Evolutionary conservation across 768 basidiomycete genomes (phyloP).

Genomic region (Kwoniella heveanensis): DNA sequence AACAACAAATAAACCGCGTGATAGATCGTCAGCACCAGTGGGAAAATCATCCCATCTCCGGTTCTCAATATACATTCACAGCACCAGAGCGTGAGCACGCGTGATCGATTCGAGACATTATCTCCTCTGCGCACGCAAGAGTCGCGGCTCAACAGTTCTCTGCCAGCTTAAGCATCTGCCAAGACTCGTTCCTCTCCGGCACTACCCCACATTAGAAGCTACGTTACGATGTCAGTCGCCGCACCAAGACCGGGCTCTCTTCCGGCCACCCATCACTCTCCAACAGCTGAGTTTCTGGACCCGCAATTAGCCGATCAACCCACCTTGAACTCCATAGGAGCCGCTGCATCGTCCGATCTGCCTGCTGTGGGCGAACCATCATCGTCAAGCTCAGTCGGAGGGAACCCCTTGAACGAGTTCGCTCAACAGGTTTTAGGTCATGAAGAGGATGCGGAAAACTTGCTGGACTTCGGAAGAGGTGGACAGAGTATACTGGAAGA

Average conservation of each 20-base stretch:
- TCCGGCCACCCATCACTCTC: background rate
- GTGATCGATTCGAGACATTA: too few relatives aligned
- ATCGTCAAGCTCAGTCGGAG: background rate
- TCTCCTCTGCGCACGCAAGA: too few relatives aligned
- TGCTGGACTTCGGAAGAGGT: constrained; percentile 23
- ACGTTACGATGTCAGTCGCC: constrained; percentile 16
- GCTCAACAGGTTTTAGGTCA: constrained; percentile 36
- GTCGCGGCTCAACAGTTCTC: too few relatives aligned
- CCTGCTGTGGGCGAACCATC: background rate
- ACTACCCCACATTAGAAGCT: background rate
- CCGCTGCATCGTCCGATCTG: background rate
- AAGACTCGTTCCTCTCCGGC: background rate
- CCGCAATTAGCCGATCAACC: constrained; percentile 19
- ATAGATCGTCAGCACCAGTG: background rate
- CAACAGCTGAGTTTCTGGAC: constrained; percentile 27
- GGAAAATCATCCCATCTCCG: too few relatives aligned
- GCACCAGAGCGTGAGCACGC: too few relatives aligned
- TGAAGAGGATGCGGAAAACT: constrained; percentile 22
- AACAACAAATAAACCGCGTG: constrained; percentile 3
- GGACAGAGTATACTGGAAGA: constrained; percentile 15
- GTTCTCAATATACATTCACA: too few relatives aligned
- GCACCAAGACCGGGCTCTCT: background rate
- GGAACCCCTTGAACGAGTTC: constrained; percentile 37
- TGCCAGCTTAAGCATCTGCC: background rate
- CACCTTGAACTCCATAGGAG: constrained; percentile 20